Evolutionary conservation across 2,329 filamentous ascomycete species (phyloP).

Genomic region (Neonectria ditissima): DNA sequence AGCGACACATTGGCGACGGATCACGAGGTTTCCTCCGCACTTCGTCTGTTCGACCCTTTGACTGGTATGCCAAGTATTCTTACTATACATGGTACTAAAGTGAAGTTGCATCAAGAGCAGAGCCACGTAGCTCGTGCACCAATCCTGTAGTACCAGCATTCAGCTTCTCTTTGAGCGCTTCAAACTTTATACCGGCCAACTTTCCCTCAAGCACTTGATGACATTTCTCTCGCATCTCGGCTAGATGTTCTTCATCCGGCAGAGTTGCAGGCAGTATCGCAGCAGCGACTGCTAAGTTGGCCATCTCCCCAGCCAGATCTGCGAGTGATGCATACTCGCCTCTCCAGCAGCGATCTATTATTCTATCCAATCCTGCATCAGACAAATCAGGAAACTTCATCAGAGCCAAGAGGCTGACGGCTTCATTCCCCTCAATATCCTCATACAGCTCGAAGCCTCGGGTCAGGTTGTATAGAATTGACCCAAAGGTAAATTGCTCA

Average conservation of each 20-base stretch:
- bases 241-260: background rate
- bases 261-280: background rate
- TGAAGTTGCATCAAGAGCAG: too few species aligned
- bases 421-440: background rate
- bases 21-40: too few species aligned
- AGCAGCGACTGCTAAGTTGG: background rate
- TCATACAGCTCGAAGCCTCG: conserved; percentile 1
- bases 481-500: conserved; percentile 1
- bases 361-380: background rate
- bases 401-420: background rate
- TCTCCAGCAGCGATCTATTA: background rate
- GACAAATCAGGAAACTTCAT: background rate
- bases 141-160: too few species aligned
- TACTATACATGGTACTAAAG: too few species aligned
- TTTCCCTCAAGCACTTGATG: background rate
- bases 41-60: too few species aligned
- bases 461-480: background rate
- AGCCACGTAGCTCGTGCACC: too few species aligned
- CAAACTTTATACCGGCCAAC: background rate
- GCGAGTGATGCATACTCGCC: background rate
- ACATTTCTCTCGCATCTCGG: background rate
- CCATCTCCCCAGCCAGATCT: background rate
- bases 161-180: background rate
- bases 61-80: too few species aligned
- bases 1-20: too few species aligned